Percentiles rank a stretch among this genome's conserved stretches.
Conservation (phyloP, 805 yeast species). For the Suhomyces xylopsoci region DNA sequence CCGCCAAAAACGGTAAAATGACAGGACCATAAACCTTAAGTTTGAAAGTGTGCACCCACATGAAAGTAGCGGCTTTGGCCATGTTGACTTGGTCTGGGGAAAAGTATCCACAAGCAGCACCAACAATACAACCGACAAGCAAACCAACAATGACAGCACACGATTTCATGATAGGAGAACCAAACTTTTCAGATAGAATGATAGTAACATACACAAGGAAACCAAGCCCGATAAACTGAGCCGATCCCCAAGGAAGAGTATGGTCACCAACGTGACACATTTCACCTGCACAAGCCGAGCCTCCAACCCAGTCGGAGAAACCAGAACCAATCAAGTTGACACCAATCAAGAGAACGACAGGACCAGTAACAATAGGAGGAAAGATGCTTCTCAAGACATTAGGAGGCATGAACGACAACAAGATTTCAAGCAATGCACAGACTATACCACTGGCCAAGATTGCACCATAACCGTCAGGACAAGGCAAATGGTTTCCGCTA, state of each 20-base stretch:
- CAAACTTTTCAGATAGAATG: slow-evolving; percentile 77
- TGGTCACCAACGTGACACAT: slow-evolving; percentile 27
- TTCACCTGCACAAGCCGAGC: slow-evolving; percentile 58
- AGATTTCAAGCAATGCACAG: slow-evolving; percentile 73
- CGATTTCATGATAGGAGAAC: slow-evolving; percentile 91
- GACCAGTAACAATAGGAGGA: slow-evolving; percentile 92
- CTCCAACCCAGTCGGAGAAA: slow-evolving; percentile 85
- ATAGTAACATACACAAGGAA: slow-evolving; percentile 76
- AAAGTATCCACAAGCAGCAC: slow-evolving; percentile 87
- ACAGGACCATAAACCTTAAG: slow-evolving; percentile 78
- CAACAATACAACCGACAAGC: slow-evolving; percentile 85
- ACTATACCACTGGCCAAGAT: slow-evolving; percentile 75
- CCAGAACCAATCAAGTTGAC: slow-evolving; percentile 66
- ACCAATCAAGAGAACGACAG: slow-evolving; percentile 86
- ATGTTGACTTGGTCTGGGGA: slow-evolving; percentile 50
- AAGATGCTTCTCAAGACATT: slow-evolving; percentile 64
- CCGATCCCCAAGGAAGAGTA: slow-evolving; percentile 76
- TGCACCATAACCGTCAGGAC: slow-evolving; percentile 91
- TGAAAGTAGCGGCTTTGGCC: slow-evolving; percentile 81
- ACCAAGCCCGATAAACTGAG: slow-evolving; percentile 82
- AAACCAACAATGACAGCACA: slow-evolving; percentile 89
- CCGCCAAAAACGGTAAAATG: slow-evolving; percentile 81
- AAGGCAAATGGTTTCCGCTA: slow-evolving; percentile 67
- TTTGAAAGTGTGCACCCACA: slow-evolving; percentile 86
- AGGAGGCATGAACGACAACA: slow-evolving; percentile 76